phyloP scores from a whole-genome alignment of 176 grass and related monocot species.

The Lolium multiflorum region DNA sequence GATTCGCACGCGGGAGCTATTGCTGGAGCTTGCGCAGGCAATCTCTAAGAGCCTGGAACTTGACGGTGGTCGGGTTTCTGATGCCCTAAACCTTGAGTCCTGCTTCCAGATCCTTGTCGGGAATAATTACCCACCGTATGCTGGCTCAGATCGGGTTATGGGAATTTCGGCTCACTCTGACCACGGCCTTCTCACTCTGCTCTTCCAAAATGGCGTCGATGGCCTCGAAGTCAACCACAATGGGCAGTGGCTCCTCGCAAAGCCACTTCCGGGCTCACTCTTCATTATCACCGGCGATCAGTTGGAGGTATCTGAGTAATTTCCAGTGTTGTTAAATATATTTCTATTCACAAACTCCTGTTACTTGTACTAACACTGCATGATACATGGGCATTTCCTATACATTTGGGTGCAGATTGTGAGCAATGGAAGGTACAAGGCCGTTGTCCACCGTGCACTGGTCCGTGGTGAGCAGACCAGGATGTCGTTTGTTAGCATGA shows the following conservation, averaged over 20 bases:
- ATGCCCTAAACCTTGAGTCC: constrained; percentile 55
- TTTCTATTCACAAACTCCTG: neutral
- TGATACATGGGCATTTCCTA: neutral
- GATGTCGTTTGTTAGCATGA: constrained; percentile 63
- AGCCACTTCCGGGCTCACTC: constrained; percentile 63
- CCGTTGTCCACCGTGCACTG: constrained; percentile 66
- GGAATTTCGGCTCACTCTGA: constrained; percentile 72
- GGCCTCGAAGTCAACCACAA: constrained; percentile 72
- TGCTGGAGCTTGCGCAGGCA: constrained; percentile 48
- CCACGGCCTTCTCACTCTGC: constrained; percentile 71
- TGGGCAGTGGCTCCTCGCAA: constrained; percentile 59
- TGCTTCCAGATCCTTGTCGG: constrained; percentile 66
- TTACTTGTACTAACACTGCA: neutral
- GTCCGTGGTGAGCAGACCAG: constrained; percentile 48
- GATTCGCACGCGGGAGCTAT: constrained; percentile 44
- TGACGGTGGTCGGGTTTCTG: constrained; percentile 32
- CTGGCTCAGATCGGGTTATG: constrained; percentile 24
- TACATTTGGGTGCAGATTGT: constrained; percentile 54
- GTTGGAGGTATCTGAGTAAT: constrained; percentile 58
- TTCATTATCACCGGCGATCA: constrained; percentile 85
- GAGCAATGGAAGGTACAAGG: constrained; percentile 79
- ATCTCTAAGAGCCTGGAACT: constrained; percentile 71
- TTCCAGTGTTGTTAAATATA: neutral
- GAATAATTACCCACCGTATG: constrained; percentile 66
- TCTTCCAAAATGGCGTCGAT: constrained; percentile 75